Base-by-base conservation (phyloP, 768 basidiomycete genomes). In the Amanita brunnescens region DNA sequence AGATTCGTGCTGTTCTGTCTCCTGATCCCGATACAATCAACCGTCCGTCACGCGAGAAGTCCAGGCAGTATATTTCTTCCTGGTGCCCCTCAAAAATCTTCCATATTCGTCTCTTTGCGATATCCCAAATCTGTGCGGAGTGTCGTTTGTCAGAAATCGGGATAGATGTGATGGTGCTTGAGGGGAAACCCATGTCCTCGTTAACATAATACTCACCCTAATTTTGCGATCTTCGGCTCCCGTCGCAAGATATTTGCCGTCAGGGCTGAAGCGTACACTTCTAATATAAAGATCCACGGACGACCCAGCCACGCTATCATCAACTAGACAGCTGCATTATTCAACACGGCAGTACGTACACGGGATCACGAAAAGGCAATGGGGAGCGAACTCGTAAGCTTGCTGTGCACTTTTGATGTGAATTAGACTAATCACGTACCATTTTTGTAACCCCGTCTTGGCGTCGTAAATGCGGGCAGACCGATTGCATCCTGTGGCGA, bases 381-480 rank as follows among this genome's bases (percentile, higher is more conserved):
- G 23, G 29, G 53, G 12, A 41, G 18, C 3, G 53, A 47, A 48
- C 34, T 12, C 37, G 47, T 48, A 38, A 48, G 47, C 47, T 7
- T 18, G 37, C 20, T 24, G 34, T 47, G 21, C 9, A 12, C 20
- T 16, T 14, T 42, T 30, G 16, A 52, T 43, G 34, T 33, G 33
- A 26, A 21, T 33, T 26, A 32, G 26, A 23, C 29, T 16, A 51
- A 45, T 18, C 48, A 61, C 86, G 54, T 59, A 93, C 93, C 87
- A 90, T 16, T 83, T 87, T 68, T 90, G 91, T 8, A 60, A 63
- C 0, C 95, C 95, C 1, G 91, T 88, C 69, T 88, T 87, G 32
- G 87, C 87, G 64, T 97, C 92, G 62, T 89, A 98, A 53, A 99
- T 92, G 65, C 96, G 95, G 16, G 93, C 92, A 0, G 89, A 90